Percentiles rank a stretch among this genome's conserved stretches.
Conservation (phyloP, 306 rosid species). For the Oxytropis ochrocephala region DNA sequence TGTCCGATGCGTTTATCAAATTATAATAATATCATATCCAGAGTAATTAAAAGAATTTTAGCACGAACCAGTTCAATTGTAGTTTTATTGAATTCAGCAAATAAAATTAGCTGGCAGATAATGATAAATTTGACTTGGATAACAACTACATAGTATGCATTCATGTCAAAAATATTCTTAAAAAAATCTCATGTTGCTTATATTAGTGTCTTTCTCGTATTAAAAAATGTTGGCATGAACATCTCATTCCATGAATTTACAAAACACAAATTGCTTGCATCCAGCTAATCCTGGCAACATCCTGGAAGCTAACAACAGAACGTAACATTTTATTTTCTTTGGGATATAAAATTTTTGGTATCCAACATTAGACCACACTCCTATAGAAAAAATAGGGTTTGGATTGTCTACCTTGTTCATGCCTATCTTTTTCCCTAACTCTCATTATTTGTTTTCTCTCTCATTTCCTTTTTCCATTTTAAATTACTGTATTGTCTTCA, state of each 20-base stretch:
- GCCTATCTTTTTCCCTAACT: no score
- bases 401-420: no score
- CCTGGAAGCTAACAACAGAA: not conserved
- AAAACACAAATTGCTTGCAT: not conserved
- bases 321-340: not conserved
- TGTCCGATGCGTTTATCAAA: not conserved
- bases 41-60: no score
- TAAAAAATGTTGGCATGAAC: not conserved
- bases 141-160: not conserved
- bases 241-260: not conserved
- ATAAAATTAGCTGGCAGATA: constrained; percentile 4
- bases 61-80: no score
- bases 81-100: not conserved
- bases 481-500: no score
- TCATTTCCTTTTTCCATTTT: no score
- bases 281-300: not conserved
- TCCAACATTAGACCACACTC: not conserved
- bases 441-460: no score
- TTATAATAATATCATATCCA: no score
- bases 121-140: not conserved
- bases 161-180: not conserved
- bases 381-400: no score
- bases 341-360: not conserved
- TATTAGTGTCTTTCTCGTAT: not conserved
- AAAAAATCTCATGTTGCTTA: not conserved